Evolutionary conservation across 805 yeast genomes (phyloP), one percentile per base, ranked within the genome.

Genomic region (Clavispora carvajalis): DNA sequence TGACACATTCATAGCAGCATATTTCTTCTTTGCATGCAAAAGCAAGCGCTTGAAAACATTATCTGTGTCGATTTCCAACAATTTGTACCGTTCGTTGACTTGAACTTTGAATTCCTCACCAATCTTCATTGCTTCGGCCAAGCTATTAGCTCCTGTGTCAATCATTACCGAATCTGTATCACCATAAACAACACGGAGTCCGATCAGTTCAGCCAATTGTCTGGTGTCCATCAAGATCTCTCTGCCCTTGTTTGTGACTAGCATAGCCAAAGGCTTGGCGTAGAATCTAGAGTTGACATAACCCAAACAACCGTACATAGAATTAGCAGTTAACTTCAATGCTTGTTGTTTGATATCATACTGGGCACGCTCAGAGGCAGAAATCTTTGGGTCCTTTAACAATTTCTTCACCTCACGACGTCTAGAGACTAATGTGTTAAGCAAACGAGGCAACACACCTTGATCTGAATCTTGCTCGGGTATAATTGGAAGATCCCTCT

Each of bases 271-370:
- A 0, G 98, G 96, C 56, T 86, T 84, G 10, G 99, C 99, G 57
- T 90, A 91, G 62, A 93, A 93, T 55, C 99, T 76, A 17, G 97
- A 88, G 53, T 84, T 77, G 6, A 84, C 85, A 60, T 82, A 90
- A 51, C 99, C 99, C 53, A 93, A 74, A 76, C 98, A 93, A 58
- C 99, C 99, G 66, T 93, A 93, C 97, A 93, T 91, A n/a, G 99
- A 93, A 64, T 93, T 93, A 22, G 99, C 99, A 2, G 99, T 95
- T 58, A 93, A 73, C 60, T 93, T 93, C 59, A 93, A 76, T 0
- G 99, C 98, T 60, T 85, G 95, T 63, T 93, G 99, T 57, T 90
- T 87, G 57, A 90, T 89, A 60, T 93, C 98, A 71, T 84, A 88
- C 57, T 91, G 96, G 0, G 86, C 83, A 41, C 65, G 77, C 57